Evolutionary conservation across 2,329 filamentous ascomycete genomes (phyloP), one percentile per base, ranked within the genome.

Genomic region (Diaporthe australafricana): DNA sequence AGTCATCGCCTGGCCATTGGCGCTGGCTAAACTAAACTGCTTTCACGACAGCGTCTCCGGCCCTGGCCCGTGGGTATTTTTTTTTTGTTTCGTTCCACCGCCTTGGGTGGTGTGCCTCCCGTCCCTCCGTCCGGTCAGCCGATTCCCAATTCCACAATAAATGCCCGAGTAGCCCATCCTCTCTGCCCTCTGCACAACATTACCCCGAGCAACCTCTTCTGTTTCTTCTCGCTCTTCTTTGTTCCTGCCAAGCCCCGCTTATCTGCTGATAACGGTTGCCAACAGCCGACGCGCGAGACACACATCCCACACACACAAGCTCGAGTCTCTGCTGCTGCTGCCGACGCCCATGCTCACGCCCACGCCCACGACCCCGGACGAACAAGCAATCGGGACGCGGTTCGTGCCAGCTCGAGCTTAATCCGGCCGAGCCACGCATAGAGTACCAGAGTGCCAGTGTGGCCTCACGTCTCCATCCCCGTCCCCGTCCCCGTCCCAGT

Each of bases 101-200:
- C 60, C 17, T 65, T 30, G 45, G 45, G 32, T 25, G 60, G 60
- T 48, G 30, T 65, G 60, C 60, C 20, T 65, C 60, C 60, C 60
- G 60, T 45, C 38, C 30, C 42, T 32, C 42, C 60, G 60, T 65
- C 60, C 45, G 57, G 56, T 53, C 65, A 65, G 47, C 55, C 45
- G 38, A 32, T 45, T 45, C 17, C 30, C 42, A 62, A 38, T 60
- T 27, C 56, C 50, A 62, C 42, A 72, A 72, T 74, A 73, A 74
- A 74, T 65, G 56, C 38, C 72, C 70, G 68, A 73, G 70, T 8
- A 70, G 57, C 53, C 71, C 71, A 73, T 52, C 35, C 69, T 78
- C 76, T 77, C 76, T 22, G 65, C 78, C 76, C 77, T 83, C 82
- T 82, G 78, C 81, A 79, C 82, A 85, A 80, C 83, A 85, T 85